These are phyloP conservation scores for Penicillium paradoxum DNA, from an alignment of 495 filamentous ascomycete genomes.

Conservation along the genomic window DNA sequence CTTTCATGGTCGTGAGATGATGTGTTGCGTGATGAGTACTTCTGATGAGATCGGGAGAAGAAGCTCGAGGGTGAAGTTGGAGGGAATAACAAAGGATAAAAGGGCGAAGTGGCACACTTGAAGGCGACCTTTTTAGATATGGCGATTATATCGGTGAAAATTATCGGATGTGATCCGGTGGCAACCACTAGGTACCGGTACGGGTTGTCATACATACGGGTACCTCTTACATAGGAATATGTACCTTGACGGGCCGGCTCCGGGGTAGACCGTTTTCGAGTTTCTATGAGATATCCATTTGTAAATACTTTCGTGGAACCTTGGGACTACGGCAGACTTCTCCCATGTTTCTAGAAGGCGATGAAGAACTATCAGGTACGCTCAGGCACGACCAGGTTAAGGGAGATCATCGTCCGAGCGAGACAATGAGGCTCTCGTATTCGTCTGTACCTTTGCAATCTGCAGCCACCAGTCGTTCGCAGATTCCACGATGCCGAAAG, in stretches of 20 bases:
- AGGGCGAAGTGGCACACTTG: conserved; percentile 10
- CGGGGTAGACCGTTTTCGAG: no score
- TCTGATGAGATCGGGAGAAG: background rate
- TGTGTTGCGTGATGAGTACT: background rate
- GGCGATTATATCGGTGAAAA: conserved; percentile 6
- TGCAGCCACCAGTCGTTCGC: background rate
- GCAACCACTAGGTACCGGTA: conserved; percentile 24
- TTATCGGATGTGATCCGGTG: conserved; percentile 16
- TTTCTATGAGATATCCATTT: no score
- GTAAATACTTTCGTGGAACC: background rate
- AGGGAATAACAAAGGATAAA: background rate
- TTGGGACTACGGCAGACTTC: background rate
- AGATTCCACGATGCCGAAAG: background rate
- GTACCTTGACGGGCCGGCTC: background rate
- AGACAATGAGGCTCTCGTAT: background rate
- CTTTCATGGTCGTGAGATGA: conserved; percentile 24
- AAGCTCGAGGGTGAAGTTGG: background rate
- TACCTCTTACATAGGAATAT: no score
- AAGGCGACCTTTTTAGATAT: conserved; percentile 10
- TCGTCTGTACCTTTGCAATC: background rate
- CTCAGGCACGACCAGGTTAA: background rate
- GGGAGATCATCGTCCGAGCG: background rate
- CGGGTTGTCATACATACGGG: conserved; percentile 8
- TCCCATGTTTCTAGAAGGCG: no score
- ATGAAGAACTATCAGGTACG: background rate